Percentiles rank a stretch among this genome's conserved stretches.
Conservation (phyloP, 805 yeast genomes). For the Isabelozyma heimii region DNA sequence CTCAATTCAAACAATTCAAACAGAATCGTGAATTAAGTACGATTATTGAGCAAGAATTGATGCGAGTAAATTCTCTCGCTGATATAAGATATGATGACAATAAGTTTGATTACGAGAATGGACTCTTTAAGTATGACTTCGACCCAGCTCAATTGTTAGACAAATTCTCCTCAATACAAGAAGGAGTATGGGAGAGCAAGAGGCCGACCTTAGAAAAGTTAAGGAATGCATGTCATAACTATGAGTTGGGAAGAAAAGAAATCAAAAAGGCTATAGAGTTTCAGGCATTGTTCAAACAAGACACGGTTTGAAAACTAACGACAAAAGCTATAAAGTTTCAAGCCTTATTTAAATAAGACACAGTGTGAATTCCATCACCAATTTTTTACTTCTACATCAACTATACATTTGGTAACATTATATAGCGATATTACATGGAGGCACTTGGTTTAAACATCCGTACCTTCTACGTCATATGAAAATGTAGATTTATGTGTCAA, state of each 20-base stretch:
- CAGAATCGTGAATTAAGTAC: constrained; percentile 8
- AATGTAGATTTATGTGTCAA: too few species aligned
- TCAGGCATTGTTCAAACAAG: not conserved
- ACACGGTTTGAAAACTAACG: too few species aligned
- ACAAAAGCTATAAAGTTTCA: constrained; percentile 4
- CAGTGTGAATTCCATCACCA: too few species aligned
- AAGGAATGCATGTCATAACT: constrained; percentile 10
- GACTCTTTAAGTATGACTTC: constrained; percentile 27
- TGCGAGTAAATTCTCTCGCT: not conserved
- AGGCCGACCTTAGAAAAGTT: constrained; percentile 8
- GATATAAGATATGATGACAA: not conserved
- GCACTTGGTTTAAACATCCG: too few species aligned
- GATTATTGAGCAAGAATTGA: constrained; percentile 1
- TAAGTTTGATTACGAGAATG: constrained; percentile 18
- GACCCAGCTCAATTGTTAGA: constrained; percentile 15
- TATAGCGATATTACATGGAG: too few species aligned
- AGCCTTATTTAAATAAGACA: not conserved
- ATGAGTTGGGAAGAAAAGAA: constrained; percentile 10
- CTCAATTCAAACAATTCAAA: constrained; percentile 13
- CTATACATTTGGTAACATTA: too few species aligned
- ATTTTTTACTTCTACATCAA: too few species aligned
- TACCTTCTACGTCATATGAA: too few species aligned
- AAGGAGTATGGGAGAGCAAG: constrained; percentile 7
- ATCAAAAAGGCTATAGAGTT: constrained; percentile 5
- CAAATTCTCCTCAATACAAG: constrained; percentile 4